Evolutionary conservation across 2,329 filamentous ascomycete genomes (phyloP), one percentile per base, ranked within the genome.

Genomic region (Xylaria polymorpha): DNA sequence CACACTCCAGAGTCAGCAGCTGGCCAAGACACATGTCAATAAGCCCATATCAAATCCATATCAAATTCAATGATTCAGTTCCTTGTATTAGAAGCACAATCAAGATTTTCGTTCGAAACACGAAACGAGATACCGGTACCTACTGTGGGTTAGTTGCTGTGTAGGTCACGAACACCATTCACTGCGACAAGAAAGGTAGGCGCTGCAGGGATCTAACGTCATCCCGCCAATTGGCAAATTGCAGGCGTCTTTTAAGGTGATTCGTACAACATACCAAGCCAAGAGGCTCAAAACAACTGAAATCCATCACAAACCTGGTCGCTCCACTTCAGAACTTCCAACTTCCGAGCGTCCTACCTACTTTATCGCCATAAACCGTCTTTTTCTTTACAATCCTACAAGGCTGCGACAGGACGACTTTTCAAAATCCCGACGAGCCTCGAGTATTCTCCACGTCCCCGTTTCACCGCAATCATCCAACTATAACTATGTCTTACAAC

Each of bases 401-500:
- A 53, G 25, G 25, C 44, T 46, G 10, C 29, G 51, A 22, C 20
- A 12, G 37, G 15, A 48, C 51, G 3, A 39, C 20, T 29, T 29
- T 58, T 44, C 25, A 29, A 10, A 41, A 32, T 59, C 7, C 35
- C 29, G 51, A 65, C 61, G 15, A 53, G 25, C 22, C 9, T 4
- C 22, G 41, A 44, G 46, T 55, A 29, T 14, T 5, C 32, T 20
- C 22, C 20, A 20, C 41, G 50, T 43, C 15, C 15, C 12, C n/a
- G 20, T 41, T 14, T 46, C 37, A n/a, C 55, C 62, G 20, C 37
- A 25, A 6, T 32, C 41, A 35, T 57, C 41, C 18, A 51, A 79
- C 67, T 78, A 90, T 91, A 51, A 79, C 67, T 78, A 90, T 91
- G 89, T 88, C 88, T 73, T 87, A 89, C 71, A 91, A 92, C 77